Evolutionary conservation across 192 early-diverging fungal species (phyloP).

Genomic region (Coemansia sp.): DNA sequence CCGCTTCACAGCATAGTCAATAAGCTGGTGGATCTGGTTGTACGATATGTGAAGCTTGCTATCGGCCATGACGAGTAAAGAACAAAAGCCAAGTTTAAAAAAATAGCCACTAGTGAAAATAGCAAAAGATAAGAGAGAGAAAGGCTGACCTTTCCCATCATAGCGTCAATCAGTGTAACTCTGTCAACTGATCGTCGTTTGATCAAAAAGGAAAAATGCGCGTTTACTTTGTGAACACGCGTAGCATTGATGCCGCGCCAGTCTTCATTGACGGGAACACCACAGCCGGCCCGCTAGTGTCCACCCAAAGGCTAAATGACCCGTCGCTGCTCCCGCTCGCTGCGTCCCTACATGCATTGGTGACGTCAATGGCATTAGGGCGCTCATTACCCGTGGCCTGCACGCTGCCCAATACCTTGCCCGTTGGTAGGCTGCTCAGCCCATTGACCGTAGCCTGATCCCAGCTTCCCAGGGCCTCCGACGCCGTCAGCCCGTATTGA

Average conservation of each 20-base stretch:
- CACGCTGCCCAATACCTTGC: constrained; percentile 13
- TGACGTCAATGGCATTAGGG: constrained; percentile 17
- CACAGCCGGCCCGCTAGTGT: constrained; percentile 16
- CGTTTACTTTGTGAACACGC: constrained; percentile 2
- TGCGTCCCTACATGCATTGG: constrained; percentile 17
- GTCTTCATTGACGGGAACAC: constrained; percentile 26
- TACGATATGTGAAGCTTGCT: constrained; percentile 65
- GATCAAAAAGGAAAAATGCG: not conserved
- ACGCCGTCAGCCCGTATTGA: constrained; percentile 9
- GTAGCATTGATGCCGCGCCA: constrained; percentile 11
- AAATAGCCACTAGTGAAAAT: not conserved
- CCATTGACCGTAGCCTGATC: constrained; percentile 15
- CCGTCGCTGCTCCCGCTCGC: not conserved
- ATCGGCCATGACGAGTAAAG: constrained; percentile 22
- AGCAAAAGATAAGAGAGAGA: not conserved
- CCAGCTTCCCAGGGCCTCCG: constrained; percentile 13
- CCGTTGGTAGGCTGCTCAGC: constrained; percentile 2
- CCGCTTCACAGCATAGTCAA: constrained; percentile 58
- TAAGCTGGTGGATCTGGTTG: constrained; percentile 61
- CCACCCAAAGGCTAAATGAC: constrained; percentile 14
- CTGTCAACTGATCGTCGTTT: not conserved
- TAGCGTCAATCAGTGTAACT: not conserved
- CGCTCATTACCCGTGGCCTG: not conserved
- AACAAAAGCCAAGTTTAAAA: constrained; percentile 1
- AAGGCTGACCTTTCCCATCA: not conserved